A percentile compares a stretch with the other conserved stretches of the same genome.
Conservation (phyloP, 441 rosid genomes). For the Corymbia calophylla region DNA sequence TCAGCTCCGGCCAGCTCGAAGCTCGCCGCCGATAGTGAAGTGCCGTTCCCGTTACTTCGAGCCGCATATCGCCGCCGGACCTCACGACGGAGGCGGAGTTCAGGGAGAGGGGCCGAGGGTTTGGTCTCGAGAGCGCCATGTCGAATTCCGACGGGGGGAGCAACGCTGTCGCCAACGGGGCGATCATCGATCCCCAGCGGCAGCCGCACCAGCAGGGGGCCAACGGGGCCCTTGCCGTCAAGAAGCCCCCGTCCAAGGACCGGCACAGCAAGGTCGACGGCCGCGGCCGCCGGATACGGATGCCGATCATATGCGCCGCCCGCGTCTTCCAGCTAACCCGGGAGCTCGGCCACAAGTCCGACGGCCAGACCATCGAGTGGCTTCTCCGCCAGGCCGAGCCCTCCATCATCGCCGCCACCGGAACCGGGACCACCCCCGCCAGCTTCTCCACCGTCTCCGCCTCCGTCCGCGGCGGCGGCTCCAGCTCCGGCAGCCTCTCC, state of each 20-base stretch:
- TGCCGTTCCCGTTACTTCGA: neutral
- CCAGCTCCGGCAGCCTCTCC: conserved; percentile 27
- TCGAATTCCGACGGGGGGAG: conserved; percentile 36
- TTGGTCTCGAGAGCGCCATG: conserved; percentile 19
- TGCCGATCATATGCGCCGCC: conserved; percentile 96
- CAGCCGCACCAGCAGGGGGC: conserved; percentile 21
- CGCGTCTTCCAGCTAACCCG: conserved; percentile 90
- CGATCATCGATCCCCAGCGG: conserved; percentile 33
- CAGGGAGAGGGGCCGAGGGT: neutral
- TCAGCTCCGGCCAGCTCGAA: neutral
- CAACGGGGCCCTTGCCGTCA: conserved; percentile 42
- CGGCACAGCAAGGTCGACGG: conserved; percentile 96
- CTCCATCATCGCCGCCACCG: conserved; percentile 89
- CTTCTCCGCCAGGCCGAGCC: conserved; percentile 96
- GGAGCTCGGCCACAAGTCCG: conserved; percentile 91
- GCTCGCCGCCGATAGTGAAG: neutral
- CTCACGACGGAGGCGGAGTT: neutral
- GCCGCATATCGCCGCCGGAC: neutral
- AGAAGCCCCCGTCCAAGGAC: conserved; percentile 91
- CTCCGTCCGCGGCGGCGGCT: conserved; percentile 43
- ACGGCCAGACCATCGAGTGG: conserved; percentile 97
- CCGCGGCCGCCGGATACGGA: conserved; percentile 83
- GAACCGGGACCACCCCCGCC: conserved; percentile 91
- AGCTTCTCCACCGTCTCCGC: conserved; percentile 71
- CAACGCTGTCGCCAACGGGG: conserved; percentile 26